Evolutionary conservation across 768 basidiomycete species (phyloP).

Genomic region (Megacollybia marginata): DNA sequence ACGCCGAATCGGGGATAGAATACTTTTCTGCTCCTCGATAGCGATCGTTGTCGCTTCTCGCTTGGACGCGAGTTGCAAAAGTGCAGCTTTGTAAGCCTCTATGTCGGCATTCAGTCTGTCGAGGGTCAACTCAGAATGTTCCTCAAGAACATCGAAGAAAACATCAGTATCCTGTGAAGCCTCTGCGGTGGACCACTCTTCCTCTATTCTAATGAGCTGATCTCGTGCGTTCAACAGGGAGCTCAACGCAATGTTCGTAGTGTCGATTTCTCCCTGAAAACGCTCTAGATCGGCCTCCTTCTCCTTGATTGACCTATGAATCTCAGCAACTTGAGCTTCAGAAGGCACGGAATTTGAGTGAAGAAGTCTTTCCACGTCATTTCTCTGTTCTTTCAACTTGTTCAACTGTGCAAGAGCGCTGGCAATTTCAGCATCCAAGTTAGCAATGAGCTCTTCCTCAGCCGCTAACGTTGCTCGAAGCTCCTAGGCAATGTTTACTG

Average conservation of each 20-base stretch:
- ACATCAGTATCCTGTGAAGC: not conserved
- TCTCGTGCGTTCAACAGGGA: not conserved
- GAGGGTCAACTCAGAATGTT: not conserved
- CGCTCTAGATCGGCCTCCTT: not conserved
- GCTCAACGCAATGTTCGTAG: not conserved
- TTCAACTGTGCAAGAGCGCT: not conserved
- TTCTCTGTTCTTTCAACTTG: not conserved
- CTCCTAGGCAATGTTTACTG: not conserved
- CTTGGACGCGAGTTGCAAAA: not conserved
- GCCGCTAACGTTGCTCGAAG: not conserved
- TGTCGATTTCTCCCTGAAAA: not conserved
- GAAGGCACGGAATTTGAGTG: not conserved
- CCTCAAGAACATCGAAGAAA: not conserved
- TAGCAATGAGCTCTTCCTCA: not conserved
- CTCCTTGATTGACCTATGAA: not conserved
- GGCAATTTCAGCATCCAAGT: not conserved
- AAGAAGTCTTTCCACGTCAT: not conserved
- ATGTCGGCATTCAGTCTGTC: not conserved
- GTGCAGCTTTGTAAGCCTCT: not conserved
- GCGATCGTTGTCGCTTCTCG: not conserved
- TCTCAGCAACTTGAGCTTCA: not conserved
- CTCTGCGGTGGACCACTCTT: not conserved
- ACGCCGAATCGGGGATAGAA: constrained; percentile 4
- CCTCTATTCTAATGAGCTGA: not conserved
- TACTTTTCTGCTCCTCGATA: not conserved